Conservation (phyloP, 2,329 filamentous ascomycete genomes). For the Mycocentrospora acerina region DNA sequence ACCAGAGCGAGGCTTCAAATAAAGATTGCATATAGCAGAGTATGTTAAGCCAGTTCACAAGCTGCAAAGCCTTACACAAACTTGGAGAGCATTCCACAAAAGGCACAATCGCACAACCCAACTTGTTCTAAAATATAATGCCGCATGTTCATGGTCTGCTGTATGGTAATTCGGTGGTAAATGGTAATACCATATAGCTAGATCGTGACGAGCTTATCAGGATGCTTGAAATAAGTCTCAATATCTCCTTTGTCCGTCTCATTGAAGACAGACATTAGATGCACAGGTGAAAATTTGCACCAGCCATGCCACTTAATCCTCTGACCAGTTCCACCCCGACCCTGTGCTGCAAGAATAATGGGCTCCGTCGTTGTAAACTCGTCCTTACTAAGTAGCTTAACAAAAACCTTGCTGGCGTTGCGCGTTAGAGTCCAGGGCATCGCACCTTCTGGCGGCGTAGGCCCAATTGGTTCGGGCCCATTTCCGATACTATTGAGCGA, state of each 20-base stretch:
- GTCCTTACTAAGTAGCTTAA: constrained; percentile 4
- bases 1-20: no score
- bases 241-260: neutral
- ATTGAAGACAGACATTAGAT: constrained; percentile 1
- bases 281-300: constrained; percentile 4
- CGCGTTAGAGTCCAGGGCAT: neutral
- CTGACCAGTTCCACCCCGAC: constrained; percentile 2
- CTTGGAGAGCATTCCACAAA: no score
- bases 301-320: no score
- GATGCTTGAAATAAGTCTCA: constrained; percentile 1
- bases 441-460: constrained; percentile 4
- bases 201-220: no score
- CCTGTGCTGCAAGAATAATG: neutral
- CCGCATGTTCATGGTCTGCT: no score
- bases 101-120: no score
- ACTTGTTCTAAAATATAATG: no score
- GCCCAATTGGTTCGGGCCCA: constrained; percentile 5
- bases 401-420: constrained; percentile 2
- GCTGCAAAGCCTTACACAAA: no score
- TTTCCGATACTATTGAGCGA: constrained; percentile 6
- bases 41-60: no score
- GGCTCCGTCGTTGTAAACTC: constrained; percentile 2
- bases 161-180: no score
- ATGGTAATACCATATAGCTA: no score
- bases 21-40: no score